Percentiles rank a stretch among this genome's conserved stretches.
Conservation (phyloP, 2,329 filamentous ascomycete species). For the Lecanoromycetidae sp. region DNA sequence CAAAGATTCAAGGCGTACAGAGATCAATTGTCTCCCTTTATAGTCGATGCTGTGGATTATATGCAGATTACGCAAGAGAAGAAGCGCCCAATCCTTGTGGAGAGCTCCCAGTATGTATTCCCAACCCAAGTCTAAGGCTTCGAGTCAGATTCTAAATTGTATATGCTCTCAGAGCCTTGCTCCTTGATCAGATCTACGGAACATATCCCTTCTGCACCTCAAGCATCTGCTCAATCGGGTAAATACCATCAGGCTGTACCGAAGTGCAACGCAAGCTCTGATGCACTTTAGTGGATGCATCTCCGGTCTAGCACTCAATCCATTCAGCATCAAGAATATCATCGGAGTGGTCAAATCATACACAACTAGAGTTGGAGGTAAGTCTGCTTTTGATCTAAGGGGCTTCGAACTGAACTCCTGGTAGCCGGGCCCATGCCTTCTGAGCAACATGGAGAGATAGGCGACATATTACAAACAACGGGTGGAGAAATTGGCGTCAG, state of each 20-base stretch:
- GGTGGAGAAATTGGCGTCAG: slow-evolving; percentile 48
- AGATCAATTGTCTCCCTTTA: slow-evolving; percentile 28
- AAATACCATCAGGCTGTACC: too few species aligned
- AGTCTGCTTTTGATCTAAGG: too few species aligned
- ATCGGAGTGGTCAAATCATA: slow-evolving; percentile 56
- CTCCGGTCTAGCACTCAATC: slow-evolving; percentile 47
- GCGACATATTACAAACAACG: slow-evolving; percentile 44
- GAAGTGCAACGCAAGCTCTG: too few species aligned
- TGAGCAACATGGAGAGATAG: slow-evolving; percentile 45
- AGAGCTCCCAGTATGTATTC: slow-evolving; percentile 53
- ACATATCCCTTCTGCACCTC: slow-evolving; percentile 40
- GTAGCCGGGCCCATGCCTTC: slow-evolving; percentile 53
- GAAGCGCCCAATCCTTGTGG: slow-evolving; percentile 45
- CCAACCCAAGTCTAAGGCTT: too few species aligned
- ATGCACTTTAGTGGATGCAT: slow-evolving; percentile 39
- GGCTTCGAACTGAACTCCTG: too few species aligned
- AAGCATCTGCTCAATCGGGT: background rate
- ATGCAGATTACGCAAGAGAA: slow-evolving; percentile 38
- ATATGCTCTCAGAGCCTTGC: too few species aligned
- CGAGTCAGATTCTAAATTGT: too few species aligned
- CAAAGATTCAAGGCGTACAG: slow-evolving; percentile 38
- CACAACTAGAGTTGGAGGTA: slow-evolving; percentile 47
- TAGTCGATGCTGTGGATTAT: slow-evolving; percentile 38
- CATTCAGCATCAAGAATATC: slow-evolving; percentile 43
- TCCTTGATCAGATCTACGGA: slow-evolving; percentile 39